Conservation (phyloP, 192 early-diverging fungal genomes). For the Umbelopsis ramanniana region DNA sequence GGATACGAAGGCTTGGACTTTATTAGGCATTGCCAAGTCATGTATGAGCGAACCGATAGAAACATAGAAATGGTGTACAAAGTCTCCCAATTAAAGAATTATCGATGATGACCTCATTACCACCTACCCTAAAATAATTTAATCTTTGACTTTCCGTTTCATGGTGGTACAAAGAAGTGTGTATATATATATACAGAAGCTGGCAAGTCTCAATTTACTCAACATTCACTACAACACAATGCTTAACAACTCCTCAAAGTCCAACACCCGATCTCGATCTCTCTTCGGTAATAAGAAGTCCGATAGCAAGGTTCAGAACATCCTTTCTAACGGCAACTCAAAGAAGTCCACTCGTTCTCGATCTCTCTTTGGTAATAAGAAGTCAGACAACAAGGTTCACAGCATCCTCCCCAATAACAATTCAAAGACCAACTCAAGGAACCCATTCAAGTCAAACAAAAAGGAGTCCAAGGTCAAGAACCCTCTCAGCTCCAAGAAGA, state of each 20-base stretch:
- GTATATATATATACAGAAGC: background rate
- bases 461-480: background rate
- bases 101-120: background rate
- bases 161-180: background rate
- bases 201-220: background rate
- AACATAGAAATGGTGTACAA: background rate
- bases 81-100: background rate
- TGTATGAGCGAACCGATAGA: background rate
- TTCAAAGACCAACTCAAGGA: background rate
- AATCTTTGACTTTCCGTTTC: background rate
- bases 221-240: background rate
- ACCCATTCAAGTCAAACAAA: background rate
- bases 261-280: background rate
- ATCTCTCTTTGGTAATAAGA: slow-evolving; percentile 4
- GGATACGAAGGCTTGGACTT: slow-evolving; percentile 43
- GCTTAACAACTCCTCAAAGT: background rate
- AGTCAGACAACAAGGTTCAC: slow-evolving; percentile 18
- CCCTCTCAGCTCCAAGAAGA: background rate
- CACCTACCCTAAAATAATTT: background rate
- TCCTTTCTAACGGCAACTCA: background rate
- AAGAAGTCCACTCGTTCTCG: background rate
- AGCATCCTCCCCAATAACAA: background rate
- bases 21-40: slow-evolving; percentile 37
- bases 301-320: slow-evolving; percentile 4
- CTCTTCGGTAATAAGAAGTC: slow-evolving; percentile 7